Conservation (phyloP, 2,329 filamentous ascomycete species). For the Fonsecaea pedrosoi region DNA sequence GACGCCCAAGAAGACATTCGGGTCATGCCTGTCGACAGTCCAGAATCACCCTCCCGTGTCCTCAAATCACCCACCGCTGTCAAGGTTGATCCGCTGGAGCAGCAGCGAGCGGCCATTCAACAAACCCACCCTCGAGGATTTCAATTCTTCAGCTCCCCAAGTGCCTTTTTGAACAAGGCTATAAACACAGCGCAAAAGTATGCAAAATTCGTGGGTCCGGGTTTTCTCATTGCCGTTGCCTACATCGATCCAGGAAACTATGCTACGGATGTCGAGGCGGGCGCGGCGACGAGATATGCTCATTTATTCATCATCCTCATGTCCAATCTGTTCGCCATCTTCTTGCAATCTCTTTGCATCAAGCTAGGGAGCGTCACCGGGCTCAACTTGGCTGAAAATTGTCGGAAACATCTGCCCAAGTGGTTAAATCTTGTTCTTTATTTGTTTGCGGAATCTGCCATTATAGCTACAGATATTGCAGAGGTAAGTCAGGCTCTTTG, state of each 20-base stretch:
- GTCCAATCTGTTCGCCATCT: slow-evolving; percentile 57
- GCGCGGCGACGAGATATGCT: slow-evolving; percentile 52
- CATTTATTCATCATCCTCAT: slow-evolving; percentile 56
- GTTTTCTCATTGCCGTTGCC: slow-evolving; percentile 57
- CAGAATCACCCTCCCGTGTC: slow-evolving; percentile 7
- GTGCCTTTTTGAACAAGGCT: slow-evolving; percentile 25
- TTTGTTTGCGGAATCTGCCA: slow-evolving; percentile 68
- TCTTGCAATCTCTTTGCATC: slow-evolving; percentile 57
- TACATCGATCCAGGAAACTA: slow-evolving; percentile 61
- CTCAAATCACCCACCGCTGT: slow-evolving; percentile 14
- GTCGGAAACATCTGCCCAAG: slow-evolving; percentile 67
- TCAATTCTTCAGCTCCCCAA: slow-evolving; percentile 8
- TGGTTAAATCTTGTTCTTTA: slow-evolving; percentile 71
- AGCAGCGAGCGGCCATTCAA: slow-evolving; percentile 30
- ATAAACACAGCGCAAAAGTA: slow-evolving; percentile 47
- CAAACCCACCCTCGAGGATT: slow-evolving; percentile 22
- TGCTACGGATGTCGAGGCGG: slow-evolving; percentile 57
- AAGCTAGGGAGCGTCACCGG: slow-evolving; percentile 74
- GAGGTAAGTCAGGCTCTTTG: slow-evolving; percentile 55
- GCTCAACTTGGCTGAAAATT: slow-evolving; percentile 70
- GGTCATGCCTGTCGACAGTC: slow-evolving; percentile 9
- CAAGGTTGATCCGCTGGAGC: slow-evolving; percentile 28
- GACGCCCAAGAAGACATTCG: slow-evolving; percentile 27
- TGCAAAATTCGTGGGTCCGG: slow-evolving; percentile 54
- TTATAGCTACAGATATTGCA: slow-evolving; percentile 74